Percentiles rank a stretch among this genome's conserved stretches.
Conservation (phyloP, 257 asterid genomes). For the Linderniella brevidens region DNA sequence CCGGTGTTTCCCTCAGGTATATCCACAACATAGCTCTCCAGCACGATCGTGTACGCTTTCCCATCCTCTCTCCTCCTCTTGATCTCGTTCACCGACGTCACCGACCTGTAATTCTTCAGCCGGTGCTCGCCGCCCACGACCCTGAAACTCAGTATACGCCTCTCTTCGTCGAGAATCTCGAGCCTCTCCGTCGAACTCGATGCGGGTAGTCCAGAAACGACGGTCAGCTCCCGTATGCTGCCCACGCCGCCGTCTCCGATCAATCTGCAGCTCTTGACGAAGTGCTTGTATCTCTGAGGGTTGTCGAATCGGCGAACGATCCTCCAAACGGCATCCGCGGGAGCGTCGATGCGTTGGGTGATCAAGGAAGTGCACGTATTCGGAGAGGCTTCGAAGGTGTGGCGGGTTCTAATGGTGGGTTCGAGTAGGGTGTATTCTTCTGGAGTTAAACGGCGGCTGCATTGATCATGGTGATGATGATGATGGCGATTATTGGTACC, state of each 20-base stretch:
- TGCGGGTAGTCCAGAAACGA: conserved; percentile 86
- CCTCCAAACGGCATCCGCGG: conserved; percentile 56
- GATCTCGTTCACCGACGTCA: conserved; percentile 57
- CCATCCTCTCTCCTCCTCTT: conserved; percentile 15
- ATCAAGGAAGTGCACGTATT: conserved; percentile 63
- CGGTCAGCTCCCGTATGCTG: conserved; percentile 67
- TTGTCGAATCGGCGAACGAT: conserved; percentile 67
- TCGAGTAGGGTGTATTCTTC: conserved; percentile 42
- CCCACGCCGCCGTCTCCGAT: conserved; percentile 78
- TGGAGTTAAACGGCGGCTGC: conserved; percentile 17
- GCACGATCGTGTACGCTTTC: conserved; percentile 30
- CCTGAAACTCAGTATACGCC: conserved; percentile 49
- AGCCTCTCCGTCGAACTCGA: conserved; percentile 80
- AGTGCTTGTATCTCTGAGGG: conserved; percentile 83
- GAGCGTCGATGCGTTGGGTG: conserved; percentile 60
- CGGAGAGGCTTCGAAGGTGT: conserved; percentile 46
- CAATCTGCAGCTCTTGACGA: conserved; percentile 67
- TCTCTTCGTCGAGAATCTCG: conserved; percentile 64
- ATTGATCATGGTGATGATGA: too few species aligned
- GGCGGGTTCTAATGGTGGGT: conserved; percentile 31
- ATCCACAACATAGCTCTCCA: conserved; percentile 77
- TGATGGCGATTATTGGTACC: too few species aligned
- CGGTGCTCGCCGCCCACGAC: conserved; percentile 93
- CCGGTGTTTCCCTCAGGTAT: conserved; percentile 82
- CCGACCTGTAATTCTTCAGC: conserved; percentile 57